Evolutionary conservation across 2,329 filamentous ascomycete species (phyloP).

Genomic region (Mollisia scopiformis): DNA sequence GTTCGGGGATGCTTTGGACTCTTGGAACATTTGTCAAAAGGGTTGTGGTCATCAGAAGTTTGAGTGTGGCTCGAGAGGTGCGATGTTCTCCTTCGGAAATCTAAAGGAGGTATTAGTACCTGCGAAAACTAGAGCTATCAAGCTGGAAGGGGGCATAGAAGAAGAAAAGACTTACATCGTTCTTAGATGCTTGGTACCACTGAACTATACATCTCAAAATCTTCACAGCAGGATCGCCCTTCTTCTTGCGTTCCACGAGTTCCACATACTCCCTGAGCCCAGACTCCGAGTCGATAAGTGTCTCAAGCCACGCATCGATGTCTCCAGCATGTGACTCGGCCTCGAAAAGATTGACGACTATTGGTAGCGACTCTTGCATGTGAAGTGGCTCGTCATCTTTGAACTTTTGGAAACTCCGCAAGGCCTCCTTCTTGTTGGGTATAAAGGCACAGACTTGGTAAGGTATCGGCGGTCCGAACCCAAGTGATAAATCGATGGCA

Average conservation of each 20-base stretch:
- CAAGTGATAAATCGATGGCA: not conserved
- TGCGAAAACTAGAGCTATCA: not conserved
- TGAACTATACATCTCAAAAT: not conserved
- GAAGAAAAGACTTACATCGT: not conserved
- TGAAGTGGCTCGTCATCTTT: not conserved
- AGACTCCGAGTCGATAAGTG: constrained; percentile 1
- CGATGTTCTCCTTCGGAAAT: not conserved
- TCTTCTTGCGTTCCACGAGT: not conserved
- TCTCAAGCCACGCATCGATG: constrained; percentile 2
- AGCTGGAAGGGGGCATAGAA: not conserved
- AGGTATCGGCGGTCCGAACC: not conserved
- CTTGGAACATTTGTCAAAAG: constrained; percentile 9
- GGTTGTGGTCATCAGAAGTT: constrained; percentile 13
- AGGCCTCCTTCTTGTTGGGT: not conserved
- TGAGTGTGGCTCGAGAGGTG: not conserved
- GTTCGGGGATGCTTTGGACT: constrained; percentile 2
- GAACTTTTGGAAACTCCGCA: not conserved
- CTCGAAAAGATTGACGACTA: not conserved
- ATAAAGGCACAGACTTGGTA: not conserved
- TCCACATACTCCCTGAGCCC: constrained; percentile 2
- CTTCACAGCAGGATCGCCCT: not conserved
- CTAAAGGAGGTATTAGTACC: not conserved
- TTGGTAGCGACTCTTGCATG: not conserved
- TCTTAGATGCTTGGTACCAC: not conserved
- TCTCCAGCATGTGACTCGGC: not conserved